Base-by-base conservation (phyloP, 331 rosid species). In the Quercus tomentella region DNA sequence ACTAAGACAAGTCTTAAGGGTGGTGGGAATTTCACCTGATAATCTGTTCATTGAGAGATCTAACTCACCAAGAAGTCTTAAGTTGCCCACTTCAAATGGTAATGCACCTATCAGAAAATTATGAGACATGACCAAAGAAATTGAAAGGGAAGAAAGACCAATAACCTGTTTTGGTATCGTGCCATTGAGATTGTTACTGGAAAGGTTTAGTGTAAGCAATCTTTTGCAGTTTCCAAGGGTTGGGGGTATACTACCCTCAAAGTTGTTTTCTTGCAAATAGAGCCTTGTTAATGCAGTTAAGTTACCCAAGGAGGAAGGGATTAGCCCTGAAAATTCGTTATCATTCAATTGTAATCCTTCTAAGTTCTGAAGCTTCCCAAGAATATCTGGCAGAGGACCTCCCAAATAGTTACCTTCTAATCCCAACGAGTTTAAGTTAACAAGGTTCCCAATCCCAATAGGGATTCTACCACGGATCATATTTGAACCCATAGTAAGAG, bases 21-120 rank as follows among this genome's bases (percentile, higher is more conserved):
- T 72, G 45, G 79, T 61, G 23, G 88, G 88, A 79, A 87, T 79
- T n/a, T 7, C 8, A 21, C 90, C 83, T 0, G 82, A 84, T 23
- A 87, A 73, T 49, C 80, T 71, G 78, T 88, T 86, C 20, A 57
- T 62, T 3, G 87, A 84, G 30, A 88, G 61, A 7, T 71, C 84
- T 68, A 84, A 75, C 23, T 21, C 12, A 52, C 37, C 73, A 66
- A 83, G 82, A 60, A 56, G 84, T 3, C 3, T 55, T 35, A 86
- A 31, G 56, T 80, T 79, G 26, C 88, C 75, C 15, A 88, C 87
- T 71, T 86, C 89, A 77, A 6, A 23, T 1, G 92, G 88, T 22
- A 86, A 23, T 4, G 80, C 49, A 65, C 92, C 92, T 28, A 73
- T 41, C 23, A 88, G 54, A 74, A 17, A 33, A 71, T 88, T 86